Evolutionary conservation across 1,139 yeast genomes (phyloP).

Genomic region (Pneumocystis oryctolagi): DNA sequence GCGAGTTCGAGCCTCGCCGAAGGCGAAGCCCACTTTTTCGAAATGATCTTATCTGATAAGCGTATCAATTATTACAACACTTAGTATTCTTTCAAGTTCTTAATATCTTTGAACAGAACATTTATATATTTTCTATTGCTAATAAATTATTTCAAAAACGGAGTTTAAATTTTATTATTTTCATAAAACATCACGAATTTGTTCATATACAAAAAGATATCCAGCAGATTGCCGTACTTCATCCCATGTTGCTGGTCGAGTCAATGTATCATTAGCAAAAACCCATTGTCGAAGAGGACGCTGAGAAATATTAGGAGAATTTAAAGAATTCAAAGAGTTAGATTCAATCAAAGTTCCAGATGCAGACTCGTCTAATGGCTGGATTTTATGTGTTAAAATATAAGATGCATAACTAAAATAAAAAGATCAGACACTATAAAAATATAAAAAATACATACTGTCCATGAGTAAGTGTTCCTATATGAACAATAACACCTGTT

Average conservation of each 20-base stretch:
- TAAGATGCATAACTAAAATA: slow-evolving; percentile 6
- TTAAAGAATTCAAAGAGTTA: neutral
- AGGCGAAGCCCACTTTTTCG: neutral
- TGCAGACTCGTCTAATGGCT: slow-evolving; percentile 1
- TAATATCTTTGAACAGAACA: too few relatives aligned
- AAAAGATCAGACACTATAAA: neutral
- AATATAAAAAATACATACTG: slow-evolving; percentile 4
- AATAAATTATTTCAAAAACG: neutral
- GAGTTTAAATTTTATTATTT: neutral
- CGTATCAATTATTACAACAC: too few relatives aligned
- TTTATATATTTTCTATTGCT: too few relatives aligned
- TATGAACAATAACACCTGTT: slow-evolving; percentile 12
- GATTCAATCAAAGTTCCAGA: neutral
- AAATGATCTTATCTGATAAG: too few relatives aligned
- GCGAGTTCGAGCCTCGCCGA: slow-evolving; percentile 2
- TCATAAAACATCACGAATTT: neutral
- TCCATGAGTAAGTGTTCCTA: slow-evolving; percentile 11
- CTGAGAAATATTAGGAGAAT: neutral
- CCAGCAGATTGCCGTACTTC: slow-evolving; percentile 9
- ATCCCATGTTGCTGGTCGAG: slow-evolving; percentile 9
- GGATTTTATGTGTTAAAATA: slow-evolving; percentile 8
- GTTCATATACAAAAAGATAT: neutral
- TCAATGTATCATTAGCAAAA: slow-evolving; percentile 11
- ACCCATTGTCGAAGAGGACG: slow-evolving; percentile 10
- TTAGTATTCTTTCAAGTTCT: too few relatives aligned